Conservation (phyloP, 2,329 filamentous ascomycete genomes). For the Calonectria pteridis region DNA sequence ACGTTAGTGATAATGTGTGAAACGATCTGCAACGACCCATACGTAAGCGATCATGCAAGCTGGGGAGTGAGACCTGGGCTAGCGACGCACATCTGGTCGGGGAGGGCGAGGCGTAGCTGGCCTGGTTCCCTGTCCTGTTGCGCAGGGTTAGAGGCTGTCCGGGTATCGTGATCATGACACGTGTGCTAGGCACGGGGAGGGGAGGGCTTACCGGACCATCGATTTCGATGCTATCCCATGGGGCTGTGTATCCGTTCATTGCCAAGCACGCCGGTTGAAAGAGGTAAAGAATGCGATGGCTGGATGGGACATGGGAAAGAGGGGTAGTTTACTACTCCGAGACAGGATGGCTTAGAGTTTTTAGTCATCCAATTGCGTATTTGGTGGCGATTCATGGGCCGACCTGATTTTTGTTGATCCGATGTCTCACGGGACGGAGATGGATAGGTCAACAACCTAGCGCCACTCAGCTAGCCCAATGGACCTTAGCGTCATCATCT, state of each 20-base stretch:
- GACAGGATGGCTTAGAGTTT: background rate
- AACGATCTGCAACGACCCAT: background rate
- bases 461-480: background rate
- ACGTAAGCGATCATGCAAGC: background rate
- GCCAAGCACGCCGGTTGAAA: background rate
- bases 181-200: background rate
- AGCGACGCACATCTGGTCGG: background rate
- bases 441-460: background rate
- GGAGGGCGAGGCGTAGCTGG: background rate
- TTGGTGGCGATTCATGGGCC: background rate
- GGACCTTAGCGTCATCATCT: background rate
- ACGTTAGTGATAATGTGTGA: background rate
- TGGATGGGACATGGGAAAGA: background rate
- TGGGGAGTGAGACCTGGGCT: no score
- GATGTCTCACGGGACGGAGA: conserved; percentile 1
- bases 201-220: background rate
- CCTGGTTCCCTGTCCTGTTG: background rate
- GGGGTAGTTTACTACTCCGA: background rate
- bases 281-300: background rate
- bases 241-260: background rate
- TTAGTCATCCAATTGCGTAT: background rate
- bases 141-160: background rate
- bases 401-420: conserved; percentile 2
- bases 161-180: background rate
- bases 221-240: background rate